phyloP scores from a whole-genome alignment of 192 early-diverging fungal genomes.

The Helicostylum pulchrum region DNA sequence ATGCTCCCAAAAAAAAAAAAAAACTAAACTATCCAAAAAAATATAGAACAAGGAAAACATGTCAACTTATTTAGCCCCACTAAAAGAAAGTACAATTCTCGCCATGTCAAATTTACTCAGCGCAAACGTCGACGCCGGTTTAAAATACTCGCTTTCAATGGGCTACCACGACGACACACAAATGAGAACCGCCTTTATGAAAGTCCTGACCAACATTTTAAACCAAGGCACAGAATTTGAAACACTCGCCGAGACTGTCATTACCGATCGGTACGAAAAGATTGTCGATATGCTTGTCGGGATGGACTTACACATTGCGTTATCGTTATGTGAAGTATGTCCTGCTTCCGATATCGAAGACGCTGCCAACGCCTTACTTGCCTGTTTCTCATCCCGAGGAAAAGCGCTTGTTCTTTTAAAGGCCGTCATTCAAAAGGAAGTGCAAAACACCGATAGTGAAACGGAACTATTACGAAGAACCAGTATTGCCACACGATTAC shows the following conservation, averaged over 20 bases:
- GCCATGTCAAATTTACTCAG: slow-evolving; percentile 87
- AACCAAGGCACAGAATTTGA: slow-evolving; percentile 86
- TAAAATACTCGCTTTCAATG: slow-evolving; percentile 86
- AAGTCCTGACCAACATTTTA: slow-evolving; percentile 89
- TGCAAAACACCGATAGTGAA: slow-evolving; percentile 74
- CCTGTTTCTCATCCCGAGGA: slow-evolving; percentile 76
- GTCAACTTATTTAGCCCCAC: slow-evolving; percentile 53
- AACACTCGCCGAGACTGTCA: slow-evolving; percentile 70
- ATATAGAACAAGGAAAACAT: slow-evolving; percentile 29
- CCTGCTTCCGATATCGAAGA: slow-evolving; percentile 88
- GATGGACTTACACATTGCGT: slow-evolving; percentile 68
- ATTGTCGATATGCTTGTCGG: slow-evolving; percentile 74
- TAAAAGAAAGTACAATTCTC: slow-evolving; percentile 86
- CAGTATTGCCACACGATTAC: slow-evolving; percentile 84
- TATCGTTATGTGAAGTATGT: slow-evolving; percentile 83
- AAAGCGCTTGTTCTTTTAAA: slow-evolving; percentile 73
- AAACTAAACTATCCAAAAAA: background rate
- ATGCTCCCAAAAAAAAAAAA: background rate
- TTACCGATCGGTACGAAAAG: slow-evolving; percentile 75
- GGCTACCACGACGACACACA: slow-evolving; percentile 90
- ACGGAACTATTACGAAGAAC: slow-evolving; percentile 90
- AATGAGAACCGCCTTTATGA: slow-evolving; percentile 86
- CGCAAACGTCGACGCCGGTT: slow-evolving; percentile 89
- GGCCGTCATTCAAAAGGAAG: slow-evolving; percentile 79
- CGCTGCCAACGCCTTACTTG: slow-evolving; percentile 70